Evolutionary conservation across 2,329 filamentous ascomycete species (phyloP).

Genomic region (Clonostachys rhizophaga): DNA sequence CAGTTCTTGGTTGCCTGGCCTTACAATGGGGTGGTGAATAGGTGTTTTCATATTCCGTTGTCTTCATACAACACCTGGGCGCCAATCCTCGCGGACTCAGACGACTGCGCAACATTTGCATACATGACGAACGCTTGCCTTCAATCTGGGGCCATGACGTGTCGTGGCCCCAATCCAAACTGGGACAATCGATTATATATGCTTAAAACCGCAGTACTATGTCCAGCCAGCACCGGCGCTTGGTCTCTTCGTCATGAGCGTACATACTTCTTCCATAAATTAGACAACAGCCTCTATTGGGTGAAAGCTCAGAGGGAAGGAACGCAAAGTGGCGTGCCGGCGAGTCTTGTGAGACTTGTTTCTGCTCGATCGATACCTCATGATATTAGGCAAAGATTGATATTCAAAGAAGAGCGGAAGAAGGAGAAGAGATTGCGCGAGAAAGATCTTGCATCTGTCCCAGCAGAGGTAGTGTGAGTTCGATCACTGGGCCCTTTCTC

Average conservation of each 20-base stretch:
- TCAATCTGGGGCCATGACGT: neutral
- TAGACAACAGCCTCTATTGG: neutral
- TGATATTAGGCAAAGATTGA: neutral
- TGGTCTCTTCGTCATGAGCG: neutral
- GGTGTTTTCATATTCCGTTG: neutral
- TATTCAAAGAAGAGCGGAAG: neutral
- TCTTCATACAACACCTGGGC: neutral
- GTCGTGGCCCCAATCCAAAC: neutral
- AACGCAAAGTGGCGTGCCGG: neutral
- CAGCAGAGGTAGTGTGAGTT: no score
- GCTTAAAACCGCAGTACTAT: neutral
- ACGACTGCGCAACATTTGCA: neutral
- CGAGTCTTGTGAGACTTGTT: neutral
- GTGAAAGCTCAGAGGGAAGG: neutral
- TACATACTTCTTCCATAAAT: neutral
- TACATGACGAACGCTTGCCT: neutral
- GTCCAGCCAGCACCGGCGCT: neutral
- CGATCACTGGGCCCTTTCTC: no score
- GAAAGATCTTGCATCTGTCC: neutral
- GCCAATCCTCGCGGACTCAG: neutral
- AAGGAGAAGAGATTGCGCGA: neutral
- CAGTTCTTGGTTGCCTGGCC: neutral
- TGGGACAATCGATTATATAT: neutral
- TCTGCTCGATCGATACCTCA: neutral
- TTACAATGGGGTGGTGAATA: neutral